Evolutionary conservation across 805 yeast species (phyloP).

Genomic region (Lachancea dasiensis): DNA sequence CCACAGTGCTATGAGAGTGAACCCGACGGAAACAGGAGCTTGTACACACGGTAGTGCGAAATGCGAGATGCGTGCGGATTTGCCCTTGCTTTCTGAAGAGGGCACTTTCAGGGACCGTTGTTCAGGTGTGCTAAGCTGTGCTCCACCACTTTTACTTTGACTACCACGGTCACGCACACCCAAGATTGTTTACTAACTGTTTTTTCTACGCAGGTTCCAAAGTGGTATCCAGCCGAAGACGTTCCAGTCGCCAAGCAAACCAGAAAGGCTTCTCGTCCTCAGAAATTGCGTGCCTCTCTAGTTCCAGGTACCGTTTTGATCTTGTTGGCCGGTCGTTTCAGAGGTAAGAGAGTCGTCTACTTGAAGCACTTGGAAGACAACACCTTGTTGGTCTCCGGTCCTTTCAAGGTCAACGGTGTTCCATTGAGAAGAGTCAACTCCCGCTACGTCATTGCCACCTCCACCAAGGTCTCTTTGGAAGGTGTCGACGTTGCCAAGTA

Average conservation of each 20-base stretch:
- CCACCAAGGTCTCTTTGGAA: conserved; percentile 79
- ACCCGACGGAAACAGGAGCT: no score
- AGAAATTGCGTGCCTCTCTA: conserved; percentile 89
- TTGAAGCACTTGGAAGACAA: conserved; percentile 95
- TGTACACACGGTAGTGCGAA: no score
- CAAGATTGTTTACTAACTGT: conserved; percentile 24
- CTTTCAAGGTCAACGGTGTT: conserved; percentile 99
- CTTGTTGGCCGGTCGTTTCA: conserved; percentile 98
- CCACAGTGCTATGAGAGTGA: no score
- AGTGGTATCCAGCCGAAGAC: conserved; percentile 93
- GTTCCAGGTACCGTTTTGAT: conserved; percentile 98
- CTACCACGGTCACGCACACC: no score
- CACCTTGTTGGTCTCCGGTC: conserved; percentile 96
- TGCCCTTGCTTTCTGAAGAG: no score
- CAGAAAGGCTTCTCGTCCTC: conserved; percentile 90
- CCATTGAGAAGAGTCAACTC: conserved; percentile 99
- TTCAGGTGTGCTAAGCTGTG: no score
- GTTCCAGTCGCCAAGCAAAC: conserved; percentile 80
- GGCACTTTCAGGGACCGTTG: no score
- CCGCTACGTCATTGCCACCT: conserved; percentile 98
- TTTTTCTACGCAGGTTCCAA: conserved; percentile 51
- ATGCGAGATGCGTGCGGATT: no score
- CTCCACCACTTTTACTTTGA: no score
- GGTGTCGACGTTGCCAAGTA: conserved; percentile 84
- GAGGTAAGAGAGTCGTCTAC: conserved; percentile 99